Conservation (phyloP, 1,284 basidiomycete species). For the Heterobasidion occidentale region DNA sequence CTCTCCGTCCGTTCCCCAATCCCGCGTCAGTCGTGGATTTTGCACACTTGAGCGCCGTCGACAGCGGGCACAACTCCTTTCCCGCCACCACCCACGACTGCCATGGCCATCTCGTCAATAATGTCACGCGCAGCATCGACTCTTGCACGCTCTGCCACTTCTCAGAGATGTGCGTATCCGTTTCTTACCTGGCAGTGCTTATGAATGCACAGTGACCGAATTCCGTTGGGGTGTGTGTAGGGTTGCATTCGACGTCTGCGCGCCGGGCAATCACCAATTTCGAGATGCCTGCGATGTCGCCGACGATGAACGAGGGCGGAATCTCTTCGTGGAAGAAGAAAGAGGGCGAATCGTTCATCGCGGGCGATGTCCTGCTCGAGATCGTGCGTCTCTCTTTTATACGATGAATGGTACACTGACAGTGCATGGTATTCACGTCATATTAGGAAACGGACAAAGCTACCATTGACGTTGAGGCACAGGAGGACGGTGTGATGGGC, state of each 20-base stretch:
- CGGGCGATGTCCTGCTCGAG: conserved; percentile 91
- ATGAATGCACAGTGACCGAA: neutral
- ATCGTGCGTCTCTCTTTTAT: conserved; percentile 53
- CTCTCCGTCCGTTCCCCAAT: neutral
- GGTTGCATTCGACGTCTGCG: conserved; percentile 45
- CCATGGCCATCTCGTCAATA: neutral
- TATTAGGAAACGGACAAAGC: conserved; percentile 97
- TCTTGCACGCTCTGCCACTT: neutral
- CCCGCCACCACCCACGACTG: neutral
- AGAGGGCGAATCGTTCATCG: conserved; percentile 78
- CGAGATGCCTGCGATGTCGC: conserved; percentile 94
- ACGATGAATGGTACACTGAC: too few relatives aligned
- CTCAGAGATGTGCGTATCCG: neutral
- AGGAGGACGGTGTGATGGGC: conserved; percentile 90
- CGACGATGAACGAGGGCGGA: conserved; percentile 97
- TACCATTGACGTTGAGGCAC: conserved; percentile 98
- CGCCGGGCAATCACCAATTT: conserved; percentile 64
- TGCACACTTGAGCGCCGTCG: neutral
- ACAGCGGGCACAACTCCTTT: neutral
- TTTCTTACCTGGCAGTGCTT: neutral
- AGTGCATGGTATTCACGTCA: neutral
- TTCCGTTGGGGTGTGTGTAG: conserved; percentile 24
- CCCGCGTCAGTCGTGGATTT: neutral
- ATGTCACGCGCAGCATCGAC: neutral
- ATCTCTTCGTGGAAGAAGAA: conserved; percentile 90